A percentile compares a stretch with the other conserved stretches of the same genome.
phyloP scores from a whole-genome alignment of 768 basidiomycete species.

The Tulasnella sp. region DNA sequence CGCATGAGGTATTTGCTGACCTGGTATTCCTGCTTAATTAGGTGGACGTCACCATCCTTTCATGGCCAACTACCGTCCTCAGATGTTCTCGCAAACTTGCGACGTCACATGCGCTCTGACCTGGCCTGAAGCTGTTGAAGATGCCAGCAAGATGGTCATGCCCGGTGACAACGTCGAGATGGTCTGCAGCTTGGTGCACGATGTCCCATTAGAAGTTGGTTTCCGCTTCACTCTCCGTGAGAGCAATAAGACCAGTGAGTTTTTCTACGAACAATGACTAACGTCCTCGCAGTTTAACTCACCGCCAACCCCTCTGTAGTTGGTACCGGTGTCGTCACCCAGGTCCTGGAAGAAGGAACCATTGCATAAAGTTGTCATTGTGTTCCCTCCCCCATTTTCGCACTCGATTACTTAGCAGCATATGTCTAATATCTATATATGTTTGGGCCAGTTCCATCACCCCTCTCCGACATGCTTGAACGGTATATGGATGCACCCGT shows the following conservation, averaged over 20 bases:
- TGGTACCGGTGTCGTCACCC: constrained; percentile 90
- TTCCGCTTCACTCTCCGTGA: constrained; percentile 81
- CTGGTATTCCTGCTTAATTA: constrained; percentile 8
- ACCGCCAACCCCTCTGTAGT: constrained; percentile 41
- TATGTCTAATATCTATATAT: not conserved
- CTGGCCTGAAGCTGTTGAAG: constrained; percentile 79
- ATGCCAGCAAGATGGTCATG: constrained; percentile 89
- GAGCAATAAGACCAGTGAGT: constrained; percentile 83
- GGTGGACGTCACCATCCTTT: constrained; percentile 85
- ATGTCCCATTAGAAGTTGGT: constrained; percentile 84
- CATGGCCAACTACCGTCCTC: constrained; percentile 89
- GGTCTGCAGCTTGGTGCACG: constrained; percentile 70
- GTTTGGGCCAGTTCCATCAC: not conserved
- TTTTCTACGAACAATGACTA: constrained; percentile 18
- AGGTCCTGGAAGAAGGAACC: constrained; percentile 45
- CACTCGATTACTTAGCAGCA: not conserved
- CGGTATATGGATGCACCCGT: no score
- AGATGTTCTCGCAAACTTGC: constrained; percentile 91
- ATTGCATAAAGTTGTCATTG: not conserved
- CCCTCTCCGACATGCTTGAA: not conserved
- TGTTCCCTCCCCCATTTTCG: not conserved
- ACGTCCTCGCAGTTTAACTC: no score
- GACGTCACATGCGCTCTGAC: constrained; percentile 79
- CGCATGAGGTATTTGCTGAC: not conserved
- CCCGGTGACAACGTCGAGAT: constrained; percentile 97